Evolutionary conservation across 1,284 basidiomycete genomes (phyloP), one percentile per base, ranked within the genome.

Genomic region (Ganoderma lucidum): DNA sequence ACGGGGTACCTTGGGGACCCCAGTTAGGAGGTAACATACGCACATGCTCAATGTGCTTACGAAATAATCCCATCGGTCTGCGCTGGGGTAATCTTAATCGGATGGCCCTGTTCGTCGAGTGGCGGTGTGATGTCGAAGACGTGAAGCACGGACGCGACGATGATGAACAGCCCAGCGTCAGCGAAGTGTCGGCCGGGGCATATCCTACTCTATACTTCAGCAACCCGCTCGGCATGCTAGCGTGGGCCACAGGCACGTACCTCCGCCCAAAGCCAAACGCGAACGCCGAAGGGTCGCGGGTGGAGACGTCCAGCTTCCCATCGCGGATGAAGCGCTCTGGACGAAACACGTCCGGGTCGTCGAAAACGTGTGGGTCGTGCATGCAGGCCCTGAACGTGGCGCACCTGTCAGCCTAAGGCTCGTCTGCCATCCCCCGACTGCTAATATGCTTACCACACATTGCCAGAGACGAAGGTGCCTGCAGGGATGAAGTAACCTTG

Each of bases 401-500:
- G 39, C 35, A 32, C 6, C 41, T n/a, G 12, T 41, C 32, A 28
- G 51, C 6, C 17, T 15, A 8, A 45, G 19, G 6, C 15, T 28
- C 15, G 5, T 41, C 39, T 58, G 12, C 39, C 15, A 23, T 8
- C 9, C n/a, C 6, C 32, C 15, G 3, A 45, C 28, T 2, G 53
- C 35, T 6, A 19, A 56, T 23, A 23, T 23, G 45, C 65, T 30
- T 28, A 74, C 74, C 74, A 75, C 17, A 62, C 55, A 37, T 76
- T 76, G 8, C 67, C 69, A 5, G 75, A 64, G 30, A 76, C 42
- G 10, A 70, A 35, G 2, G 75, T 60, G 35, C 75, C 76, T 35
- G 63, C 66, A 19, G 76, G 76, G 55, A 77, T 70, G 56, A 75
- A 72, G 65, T 69, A 71, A 9, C 74, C 75, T 12, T 70, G 19